phyloP scores from a whole-genome alignment of 257 asterid species.

The Rehmannia glutinosa region DNA sequence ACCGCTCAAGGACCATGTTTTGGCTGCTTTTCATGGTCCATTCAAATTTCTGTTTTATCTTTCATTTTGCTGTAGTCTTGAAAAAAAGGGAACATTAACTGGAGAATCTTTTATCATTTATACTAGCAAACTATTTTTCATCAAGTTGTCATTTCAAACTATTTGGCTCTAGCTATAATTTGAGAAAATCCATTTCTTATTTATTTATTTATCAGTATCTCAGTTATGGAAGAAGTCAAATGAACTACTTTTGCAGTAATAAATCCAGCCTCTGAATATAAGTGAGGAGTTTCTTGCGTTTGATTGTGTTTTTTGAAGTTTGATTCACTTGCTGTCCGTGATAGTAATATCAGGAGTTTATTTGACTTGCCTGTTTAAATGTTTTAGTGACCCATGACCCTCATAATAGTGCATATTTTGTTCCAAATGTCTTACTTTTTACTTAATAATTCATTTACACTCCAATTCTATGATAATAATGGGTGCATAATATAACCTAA shows the following conservation, averaged over 20 bases:
- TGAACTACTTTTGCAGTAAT: not conserved
- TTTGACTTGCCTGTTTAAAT: not conserved
- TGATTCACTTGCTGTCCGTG: conserved; percentile 1
- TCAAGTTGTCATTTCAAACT: too few relatives aligned
- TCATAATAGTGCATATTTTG: not conserved
- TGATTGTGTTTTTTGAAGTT: not conserved
- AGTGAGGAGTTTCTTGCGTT: not conserved
- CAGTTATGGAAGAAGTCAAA: not conserved
- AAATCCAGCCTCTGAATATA: not conserved
- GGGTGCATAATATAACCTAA: conserved; percentile 45
- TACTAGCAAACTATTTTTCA: not conserved
- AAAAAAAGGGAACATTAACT: too few relatives aligned
- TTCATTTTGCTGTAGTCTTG: too few relatives aligned
- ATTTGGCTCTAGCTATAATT: not conserved
- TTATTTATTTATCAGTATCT: not conserved
- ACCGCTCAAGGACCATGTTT: too few relatives aligned
- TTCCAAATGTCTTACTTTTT: not conserved
- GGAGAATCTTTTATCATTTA: too few relatives aligned
- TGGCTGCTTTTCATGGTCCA: too few relatives aligned
- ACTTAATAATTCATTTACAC: not conserved
- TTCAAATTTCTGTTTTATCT: too few relatives aligned
- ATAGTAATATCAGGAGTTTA: not conserved
- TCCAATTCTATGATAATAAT: not conserved
- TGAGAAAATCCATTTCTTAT: not conserved
- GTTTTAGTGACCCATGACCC: not conserved